These are phyloP conservation scores for Coprinopsis marcescibilis DNA, from an alignment of 768 basidiomycete genomes.

Conservation along the genomic window DNA sequence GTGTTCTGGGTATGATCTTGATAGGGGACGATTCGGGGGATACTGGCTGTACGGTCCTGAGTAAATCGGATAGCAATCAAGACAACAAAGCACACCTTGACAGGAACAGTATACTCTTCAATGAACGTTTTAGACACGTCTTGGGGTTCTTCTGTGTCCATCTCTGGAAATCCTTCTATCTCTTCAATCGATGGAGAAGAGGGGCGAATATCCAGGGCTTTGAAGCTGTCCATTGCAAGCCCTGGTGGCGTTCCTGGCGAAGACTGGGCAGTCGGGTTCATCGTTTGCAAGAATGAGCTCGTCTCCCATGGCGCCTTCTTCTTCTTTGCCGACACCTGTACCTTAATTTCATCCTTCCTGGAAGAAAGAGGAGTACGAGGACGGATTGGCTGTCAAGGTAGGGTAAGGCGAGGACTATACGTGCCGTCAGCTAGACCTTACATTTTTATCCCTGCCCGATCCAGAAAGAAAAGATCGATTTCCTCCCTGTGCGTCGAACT, in stretches of 20 bases:
- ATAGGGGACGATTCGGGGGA: too few relatives aligned
- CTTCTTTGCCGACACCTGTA: not conserved
- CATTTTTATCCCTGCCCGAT: too few relatives aligned
- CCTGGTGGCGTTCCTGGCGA: too few relatives aligned
- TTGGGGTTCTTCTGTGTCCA: not conserved
- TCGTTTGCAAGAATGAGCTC: not conserved
- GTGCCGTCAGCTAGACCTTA: too few relatives aligned
- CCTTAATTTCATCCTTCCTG: not conserved
- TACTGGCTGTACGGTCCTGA: not conserved
- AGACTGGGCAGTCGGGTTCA: not conserved
- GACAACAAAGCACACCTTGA: slow-evolving; percentile 4
- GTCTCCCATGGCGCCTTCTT: slow-evolving; percentile 4
- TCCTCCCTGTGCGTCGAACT: too few relatives aligned
- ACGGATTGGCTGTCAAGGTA: not conserved
- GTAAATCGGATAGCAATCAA: not conserved
- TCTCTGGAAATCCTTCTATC: not conserved
- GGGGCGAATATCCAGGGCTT: too few relatives aligned
- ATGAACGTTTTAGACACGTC: not conserved
- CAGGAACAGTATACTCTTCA: slow-evolving; percentile 1
- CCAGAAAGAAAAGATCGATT: too few relatives aligned
- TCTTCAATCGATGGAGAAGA: not conserved
- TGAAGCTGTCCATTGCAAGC: too few relatives aligned
- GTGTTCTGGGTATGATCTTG: too few relatives aligned
- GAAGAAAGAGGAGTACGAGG: not conserved
- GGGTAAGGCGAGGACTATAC: too few relatives aligned